Conservation (phyloP, 257 asterid species). For the Plantago elongata region DNA sequence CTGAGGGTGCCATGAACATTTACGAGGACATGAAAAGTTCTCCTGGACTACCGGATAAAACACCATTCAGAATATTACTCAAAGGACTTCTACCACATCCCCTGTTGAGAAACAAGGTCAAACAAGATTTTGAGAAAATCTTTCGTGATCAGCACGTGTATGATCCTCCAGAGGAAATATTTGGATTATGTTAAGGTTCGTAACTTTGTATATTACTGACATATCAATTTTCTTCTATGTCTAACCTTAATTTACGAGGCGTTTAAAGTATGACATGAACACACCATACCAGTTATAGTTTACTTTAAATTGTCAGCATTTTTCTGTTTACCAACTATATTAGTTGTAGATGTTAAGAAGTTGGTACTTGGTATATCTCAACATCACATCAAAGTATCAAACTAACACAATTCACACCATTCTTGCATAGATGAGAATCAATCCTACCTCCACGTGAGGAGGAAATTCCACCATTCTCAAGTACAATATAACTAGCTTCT, state of each 20-base stretch:
- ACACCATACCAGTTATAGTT: no score
- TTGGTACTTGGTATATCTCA: background rate
- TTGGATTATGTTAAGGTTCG: slow-evolving; percentile 74
- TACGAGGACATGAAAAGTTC: slow-evolving; percentile 89
- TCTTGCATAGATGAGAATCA: no score
- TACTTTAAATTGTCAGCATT: no score
- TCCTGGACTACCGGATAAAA: slow-evolving; percentile 88
- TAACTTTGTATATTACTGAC: background rate
- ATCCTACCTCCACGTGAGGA: no score
- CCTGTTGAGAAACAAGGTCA: slow-evolving; percentile 79
- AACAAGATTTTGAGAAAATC: slow-evolving; percentile 90
- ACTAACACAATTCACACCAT: no score
- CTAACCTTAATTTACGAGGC: no score
- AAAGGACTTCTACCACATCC: slow-evolving; percentile 98
- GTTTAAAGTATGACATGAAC: no score
- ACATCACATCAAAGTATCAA: no score
- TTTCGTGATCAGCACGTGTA: slow-evolving; percentile 83
- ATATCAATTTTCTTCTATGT: background rate
- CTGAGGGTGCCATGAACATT: slow-evolving; percentile 95
- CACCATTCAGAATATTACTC: slow-evolving; percentile 80
- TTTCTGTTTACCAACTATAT: no score
- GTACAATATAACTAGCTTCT: no score
- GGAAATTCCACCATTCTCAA: no score
- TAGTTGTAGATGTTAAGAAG: background rate
- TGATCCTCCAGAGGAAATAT: slow-evolving; percentile 96